Percentiles rank a stretch among this genome's conserved stretches.
These are phyloP conservation scores for Trichoderma koningiopsis DNA, from an alignment of 2,329 filamentous ascomycete genomes.

Conservation along the genomic window DNA sequence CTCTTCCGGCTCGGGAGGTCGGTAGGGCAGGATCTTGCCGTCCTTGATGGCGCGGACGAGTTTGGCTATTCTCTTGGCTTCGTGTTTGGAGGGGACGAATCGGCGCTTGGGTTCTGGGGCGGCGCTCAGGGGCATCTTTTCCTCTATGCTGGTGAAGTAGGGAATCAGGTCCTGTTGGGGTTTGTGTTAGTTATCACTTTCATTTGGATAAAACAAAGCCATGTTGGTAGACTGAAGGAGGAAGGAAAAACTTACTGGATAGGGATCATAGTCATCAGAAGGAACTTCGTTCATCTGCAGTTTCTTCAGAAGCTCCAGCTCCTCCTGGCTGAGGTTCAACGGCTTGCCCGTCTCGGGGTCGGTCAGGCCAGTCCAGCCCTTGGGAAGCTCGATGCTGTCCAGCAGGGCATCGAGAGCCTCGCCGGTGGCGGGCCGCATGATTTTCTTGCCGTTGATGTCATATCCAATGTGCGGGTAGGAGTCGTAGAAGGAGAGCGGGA, in stretches of 20 bases:
- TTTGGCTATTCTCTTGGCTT: conserved; percentile 95
- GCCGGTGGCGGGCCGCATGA: conserved; percentile 92
- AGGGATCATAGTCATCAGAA: conserved; percentile 87
- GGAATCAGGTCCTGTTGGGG: conserved; percentile 72
- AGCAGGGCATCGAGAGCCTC: conserved; percentile 90
- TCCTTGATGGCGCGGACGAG: conserved; percentile 94
- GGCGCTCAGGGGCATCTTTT: conserved; percentile 92
- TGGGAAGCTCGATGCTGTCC: conserved; percentile 94
- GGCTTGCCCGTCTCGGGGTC: conserved; percentile 94
- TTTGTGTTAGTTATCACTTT: background rate
- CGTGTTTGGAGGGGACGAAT: conserved; percentile 95
- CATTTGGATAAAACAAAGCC: background rate
- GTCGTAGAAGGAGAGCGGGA: conserved; percentile 93
- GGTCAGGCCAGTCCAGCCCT: conserved; percentile 95
- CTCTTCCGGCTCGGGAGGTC: conserved; percentile 64
- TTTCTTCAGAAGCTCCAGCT: conserved; percentile 83
- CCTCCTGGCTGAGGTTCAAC: conserved; percentile 80
- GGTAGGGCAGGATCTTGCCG: conserved; percentile 90
- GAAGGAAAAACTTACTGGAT: conserved; percentile 62
- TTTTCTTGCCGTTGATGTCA: conserved; percentile 97
- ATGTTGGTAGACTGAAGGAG: background rate
- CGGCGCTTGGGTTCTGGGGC: conserved; percentile 95
- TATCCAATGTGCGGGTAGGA: conserved; percentile 98
- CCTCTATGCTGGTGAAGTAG: conserved; percentile 87
- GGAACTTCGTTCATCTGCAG: conserved; percentile 88